Evolutionary conservation across 352 stramenopile species (phyloP).

Genomic region (Phytophthora megakarya): DNA sequence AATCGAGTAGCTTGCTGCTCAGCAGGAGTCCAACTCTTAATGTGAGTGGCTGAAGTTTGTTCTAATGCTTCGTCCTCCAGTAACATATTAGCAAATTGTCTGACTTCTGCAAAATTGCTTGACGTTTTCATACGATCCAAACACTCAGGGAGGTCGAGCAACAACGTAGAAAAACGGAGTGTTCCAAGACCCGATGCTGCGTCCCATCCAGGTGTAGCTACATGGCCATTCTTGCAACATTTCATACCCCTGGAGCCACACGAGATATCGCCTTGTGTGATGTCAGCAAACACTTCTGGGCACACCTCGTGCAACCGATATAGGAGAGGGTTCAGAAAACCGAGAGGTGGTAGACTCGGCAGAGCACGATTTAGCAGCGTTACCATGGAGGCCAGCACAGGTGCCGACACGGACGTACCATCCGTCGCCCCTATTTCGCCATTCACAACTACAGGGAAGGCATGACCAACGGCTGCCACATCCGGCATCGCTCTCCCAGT

Average conservation of each 20-base stretch:
- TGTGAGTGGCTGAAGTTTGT: not conserved
- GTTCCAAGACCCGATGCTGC: conserved; percentile 69
- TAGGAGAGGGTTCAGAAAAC: conserved; percentile 76
- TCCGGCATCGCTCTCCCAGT: conserved; percentile 66
- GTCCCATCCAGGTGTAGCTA: conserved; percentile 66
- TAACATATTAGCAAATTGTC: conserved; percentile 10
- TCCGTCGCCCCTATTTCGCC: conserved; percentile 59
- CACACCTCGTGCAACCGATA: conserved; percentile 66
- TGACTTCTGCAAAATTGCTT: conserved; percentile 4
- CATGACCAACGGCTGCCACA: conserved; percentile 64
- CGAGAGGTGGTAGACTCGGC: conserved; percentile 43
- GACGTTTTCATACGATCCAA: conserved; percentile 32
- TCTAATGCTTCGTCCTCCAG: conserved; percentile 17
- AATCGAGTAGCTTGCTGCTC: conserved; percentile 35
- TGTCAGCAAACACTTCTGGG: conserved; percentile 73
- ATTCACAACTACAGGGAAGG: conserved; percentile 67
- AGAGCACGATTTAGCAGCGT: conserved; percentile 62
- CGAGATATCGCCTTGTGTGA: conserved; percentile 63
- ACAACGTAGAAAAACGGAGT: conserved; percentile 48
- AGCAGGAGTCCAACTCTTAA: conserved; percentile 20
- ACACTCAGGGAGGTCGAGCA: conserved; percentile 48
- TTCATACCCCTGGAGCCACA: conserved; percentile 51
- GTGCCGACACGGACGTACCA: conserved; percentile 75
- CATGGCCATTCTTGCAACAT: conserved; percentile 59
- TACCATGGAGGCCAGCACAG: conserved; percentile 69